These are phyloP conservation scores for Cryptosporidium meleagridis DNA, from an alignment of 169 alveolate species.

Conservation along the genomic window DNA sequence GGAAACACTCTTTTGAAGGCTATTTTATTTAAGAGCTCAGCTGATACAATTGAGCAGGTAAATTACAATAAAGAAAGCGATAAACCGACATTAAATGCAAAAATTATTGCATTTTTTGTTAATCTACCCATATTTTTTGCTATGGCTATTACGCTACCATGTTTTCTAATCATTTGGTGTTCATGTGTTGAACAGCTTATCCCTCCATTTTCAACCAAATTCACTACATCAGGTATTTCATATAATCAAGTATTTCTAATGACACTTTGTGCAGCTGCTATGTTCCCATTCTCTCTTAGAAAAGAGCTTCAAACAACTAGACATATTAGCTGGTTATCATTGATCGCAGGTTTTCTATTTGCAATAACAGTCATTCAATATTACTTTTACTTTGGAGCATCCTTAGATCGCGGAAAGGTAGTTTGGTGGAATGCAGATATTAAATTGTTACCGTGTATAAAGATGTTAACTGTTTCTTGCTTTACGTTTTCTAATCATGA, in stretches of 20 bases:
- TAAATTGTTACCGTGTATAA: constrained; percentile 8
- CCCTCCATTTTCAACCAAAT: constrained; percentile 47
- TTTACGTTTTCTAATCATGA: constrained; percentile 74
- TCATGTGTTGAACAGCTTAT: constrained; percentile 64
- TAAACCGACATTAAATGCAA: not conserved
- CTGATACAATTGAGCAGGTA: constrained; percentile 6
- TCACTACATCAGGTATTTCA: constrained; percentile 17
- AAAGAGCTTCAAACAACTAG: constrained; percentile 65
- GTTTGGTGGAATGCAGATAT: constrained; percentile 68
- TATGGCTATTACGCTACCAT: constrained; percentile 61
- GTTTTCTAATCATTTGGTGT: constrained; percentile 70
- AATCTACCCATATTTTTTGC: constrained; percentile 69
- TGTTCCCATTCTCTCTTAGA: constrained; percentile 64
- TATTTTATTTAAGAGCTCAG: not conserved
- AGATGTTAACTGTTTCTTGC: constrained; percentile 68
- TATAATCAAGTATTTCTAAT: constrained; percentile 29
- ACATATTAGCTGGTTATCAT: constrained; percentile 68
- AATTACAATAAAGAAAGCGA: not conserved
- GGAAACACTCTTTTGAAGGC: constrained; percentile 61
- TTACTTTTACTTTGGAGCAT: constrained; percentile 33
- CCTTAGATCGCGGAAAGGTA: constrained; percentile 34
- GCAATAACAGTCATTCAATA: constrained; percentile 61
- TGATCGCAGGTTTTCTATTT: constrained; percentile 59
- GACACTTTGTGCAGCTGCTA: constrained; percentile 45
- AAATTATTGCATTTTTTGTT: constrained; percentile 41